These are phyloP conservation scores for Colletotrichum noveboracense DNA, from an alignment of 2,329 filamentous ascomycete species.

Conservation along the genomic window DNA sequence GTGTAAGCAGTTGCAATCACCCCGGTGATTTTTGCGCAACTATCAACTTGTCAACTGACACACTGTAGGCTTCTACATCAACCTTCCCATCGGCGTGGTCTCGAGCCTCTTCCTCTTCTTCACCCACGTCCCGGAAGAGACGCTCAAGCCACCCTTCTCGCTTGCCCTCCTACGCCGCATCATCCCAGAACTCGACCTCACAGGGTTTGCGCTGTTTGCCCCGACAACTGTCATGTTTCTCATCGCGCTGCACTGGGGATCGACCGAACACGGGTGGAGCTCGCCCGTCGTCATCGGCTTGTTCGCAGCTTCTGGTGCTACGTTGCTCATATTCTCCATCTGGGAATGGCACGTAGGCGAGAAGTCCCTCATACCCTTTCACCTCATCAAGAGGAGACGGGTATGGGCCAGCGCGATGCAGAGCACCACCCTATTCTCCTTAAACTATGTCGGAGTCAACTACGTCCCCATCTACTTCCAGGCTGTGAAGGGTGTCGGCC, in stretches of 20 bases:
- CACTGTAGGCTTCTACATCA: not conserved
- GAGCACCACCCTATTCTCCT: not conserved
- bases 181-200: not conserved
- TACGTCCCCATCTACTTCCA: not conserved
- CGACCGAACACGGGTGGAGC: not conserved
- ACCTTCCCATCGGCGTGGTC: not conserved
- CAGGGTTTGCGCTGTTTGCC: not conserved
- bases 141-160: not conserved
- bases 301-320: not conserved
- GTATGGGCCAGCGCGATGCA: not conserved
- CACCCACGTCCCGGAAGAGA: not conserved
- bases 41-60: accelerated
- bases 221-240: not conserved
- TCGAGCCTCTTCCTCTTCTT: not conserved
- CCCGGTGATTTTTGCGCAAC: not conserved
- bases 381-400: not conserved
- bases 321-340: accelerated
- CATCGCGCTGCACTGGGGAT: not conserved
- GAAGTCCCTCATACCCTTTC: not conserved
- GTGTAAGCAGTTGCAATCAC: not conserved
- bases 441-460: not conserved
- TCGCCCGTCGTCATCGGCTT: not conserved
- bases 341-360: not conserved
- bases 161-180: not conserved
- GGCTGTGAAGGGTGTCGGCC: not conserved